These are phyloP conservation scores for Gastrolobium villosum DNA, from an alignment of 306 rosid species.

Conservation along the genomic window DNA sequence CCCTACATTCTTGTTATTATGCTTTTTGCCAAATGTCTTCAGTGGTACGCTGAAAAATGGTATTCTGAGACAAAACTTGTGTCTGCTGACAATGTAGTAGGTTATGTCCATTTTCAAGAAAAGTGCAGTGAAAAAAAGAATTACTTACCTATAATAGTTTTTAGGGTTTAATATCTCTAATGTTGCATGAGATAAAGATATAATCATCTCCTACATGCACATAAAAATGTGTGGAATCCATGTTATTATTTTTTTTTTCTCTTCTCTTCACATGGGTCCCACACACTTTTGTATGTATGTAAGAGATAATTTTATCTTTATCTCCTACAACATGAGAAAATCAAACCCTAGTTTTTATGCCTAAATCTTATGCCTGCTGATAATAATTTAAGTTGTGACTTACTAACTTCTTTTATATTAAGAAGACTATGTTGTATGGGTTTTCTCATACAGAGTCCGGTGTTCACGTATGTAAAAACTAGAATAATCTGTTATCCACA, in stretches of 20 bases:
- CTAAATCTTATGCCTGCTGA: not conserved
- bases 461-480: not conserved
- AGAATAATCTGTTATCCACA: not conserved
- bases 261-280: too few species aligned
- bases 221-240: too few species aligned
- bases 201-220: too few species aligned
- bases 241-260: too few species aligned
- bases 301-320: too few species aligned
- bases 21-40: not conserved
- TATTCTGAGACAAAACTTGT: conserved; percentile 31
- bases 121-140: conserved; percentile 19
- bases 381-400: not conserved
- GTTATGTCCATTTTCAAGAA: not conserved
- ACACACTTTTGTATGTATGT: too few species aligned
- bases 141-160: conserved; percentile 11
- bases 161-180: too few species aligned
- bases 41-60: conserved; percentile 19
- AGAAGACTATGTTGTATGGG: conserved; percentile 7
- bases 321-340: too few species aligned
- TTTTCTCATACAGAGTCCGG: conserved; percentile 25
- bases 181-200: too few species aligned
- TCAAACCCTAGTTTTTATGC: not conserved
- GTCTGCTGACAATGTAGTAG: not conserved
- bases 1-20: conserved; percentile 12
- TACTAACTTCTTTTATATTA: conserved; percentile 24